Base-by-base conservation (phyloP, 441 rosid genomes). In the Rhodomyrtus psidioides region DNA sequence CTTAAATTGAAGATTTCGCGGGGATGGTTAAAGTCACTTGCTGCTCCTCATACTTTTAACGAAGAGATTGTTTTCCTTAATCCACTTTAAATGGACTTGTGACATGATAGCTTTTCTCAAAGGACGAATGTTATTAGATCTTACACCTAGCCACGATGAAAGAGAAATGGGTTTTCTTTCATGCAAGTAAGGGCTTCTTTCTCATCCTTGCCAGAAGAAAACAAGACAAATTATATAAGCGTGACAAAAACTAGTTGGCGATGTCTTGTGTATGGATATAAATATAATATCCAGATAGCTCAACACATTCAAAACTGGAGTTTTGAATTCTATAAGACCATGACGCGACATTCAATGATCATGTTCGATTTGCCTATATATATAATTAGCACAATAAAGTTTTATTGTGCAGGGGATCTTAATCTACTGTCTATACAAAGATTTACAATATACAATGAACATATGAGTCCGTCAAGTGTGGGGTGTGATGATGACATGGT, bases 1-100 rank as follows among this genome's bases (percentile, higher is more conserved):
- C 7, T 34, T 9, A 9, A 65, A 34, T 19, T 0, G 2, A 65
- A 65, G 30, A 1, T 65, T 34, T 9, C 46, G 5, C 76, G 0
- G 26, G 13, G 26, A 65, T 34, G 34, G 26, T 0, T 9, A 9
- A 34, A 23, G 76, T 21, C 46, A 16, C 42, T 65, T 65, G 76
- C 7, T 17, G 76, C 46, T 30, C 42, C 76, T 65, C 46, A 19
- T 65, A 13, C 26, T 65, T 65, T 65, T 21, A 34, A 65, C 12
- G 12, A 49, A n/a, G 79, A 70, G 26, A 39, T 17, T 21, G n/a
- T 21, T 46, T 21, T 46, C 49, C n/a, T 1, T 5, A 12, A 12
- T 55, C 58, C 9, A 23, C n/a, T 24, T 55, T 7, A 55, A 55
- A 24, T 65, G 79, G 49, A 65, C 79, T 34, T 19, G 79, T 1